Evolutionary conservation across 2,329 filamentous ascomycete species (phyloP), one percentile per base, ranked within the genome.

Genomic region (Ceratocystis alfenasii): DNA sequence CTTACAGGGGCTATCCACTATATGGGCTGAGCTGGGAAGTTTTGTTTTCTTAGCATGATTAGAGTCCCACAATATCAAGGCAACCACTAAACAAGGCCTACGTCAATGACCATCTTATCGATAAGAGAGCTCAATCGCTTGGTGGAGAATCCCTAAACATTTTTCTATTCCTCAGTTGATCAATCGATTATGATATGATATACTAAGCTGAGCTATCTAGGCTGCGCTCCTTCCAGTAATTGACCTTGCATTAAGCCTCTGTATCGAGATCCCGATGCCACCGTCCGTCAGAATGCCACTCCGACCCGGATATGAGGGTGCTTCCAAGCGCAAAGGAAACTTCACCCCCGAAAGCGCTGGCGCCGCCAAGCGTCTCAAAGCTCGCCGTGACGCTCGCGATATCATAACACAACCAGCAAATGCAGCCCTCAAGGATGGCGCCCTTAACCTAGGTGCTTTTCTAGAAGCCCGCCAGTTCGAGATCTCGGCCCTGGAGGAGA

Each of bases 381-480:
- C 67, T 70, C 71, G 80, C 41, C 72, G 76, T 64, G 75, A 79
- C 61, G 77, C 79, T 25, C 78, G 81, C 68, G 75, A 73, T 70
- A 81, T 84, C 69, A 78, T 79, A 48, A 75, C 77, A 20, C 81
- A 83, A 70, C 74, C 76, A 17, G 76, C 80, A 17, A 77, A 81
- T 50, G 78, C 77, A 8, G 81, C 80, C 5, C 75, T 83, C 28
- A 79, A 80, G 63, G 85, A 88, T 75, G 94, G 93, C 73, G 87
- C 95, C 73, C 81, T 99, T 68, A 87, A 96, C 73, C 82, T 96
- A 63, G 85, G 88, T 70, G 84, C 87, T 33, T 99, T 97, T 72
- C 81, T 97, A 70, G 85, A 85, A 70, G 87, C 90, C 10, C 88
- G 92, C 68, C 87, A 95, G 72, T 95, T 89, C 72, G 93, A 97